phyloP scores from a whole-genome alignment of 176 grass and related monocot species.

The Raddia guianensis region DNA sequence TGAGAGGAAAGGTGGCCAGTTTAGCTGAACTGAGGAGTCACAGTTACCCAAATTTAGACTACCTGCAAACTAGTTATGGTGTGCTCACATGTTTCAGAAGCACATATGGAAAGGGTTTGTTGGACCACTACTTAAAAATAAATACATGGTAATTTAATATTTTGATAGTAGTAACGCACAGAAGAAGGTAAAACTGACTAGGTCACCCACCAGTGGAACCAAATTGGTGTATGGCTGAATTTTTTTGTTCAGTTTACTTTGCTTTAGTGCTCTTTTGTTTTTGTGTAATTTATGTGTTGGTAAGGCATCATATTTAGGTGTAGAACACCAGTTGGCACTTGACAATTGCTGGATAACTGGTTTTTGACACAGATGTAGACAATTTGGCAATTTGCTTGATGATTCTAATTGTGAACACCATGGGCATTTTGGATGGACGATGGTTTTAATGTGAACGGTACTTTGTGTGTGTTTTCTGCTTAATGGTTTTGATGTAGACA shows the following conservation, averaged over 20 bases:
- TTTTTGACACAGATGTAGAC: not conserved
- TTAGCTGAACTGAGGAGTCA: slow-evolving; percentile 28
- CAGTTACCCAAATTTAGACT: slow-evolving; percentile 8
- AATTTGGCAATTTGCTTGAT: slow-evolving; percentile 2
- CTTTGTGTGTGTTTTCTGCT: not conserved
- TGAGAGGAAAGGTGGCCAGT: slow-evolving; percentile 21
- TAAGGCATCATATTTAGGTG: slow-evolving; percentile 22
- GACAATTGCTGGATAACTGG: not conserved
- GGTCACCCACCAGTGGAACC: not conserved
- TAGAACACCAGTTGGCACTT: not conserved
- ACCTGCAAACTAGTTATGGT: slow-evolving; percentile 24
- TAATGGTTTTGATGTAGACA: slow-evolving; percentile 27
- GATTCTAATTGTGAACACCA: slow-evolving; percentile 13
- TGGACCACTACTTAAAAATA: not conserved
- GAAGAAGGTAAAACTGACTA: slow-evolving; percentile 5
- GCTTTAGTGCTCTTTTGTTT: slow-evolving; percentile 3
- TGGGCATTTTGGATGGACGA: slow-evolving; percentile 10
- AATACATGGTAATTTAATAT: slow-evolving; percentile 27
- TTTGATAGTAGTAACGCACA: slow-evolving; percentile 12
- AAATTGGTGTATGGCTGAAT: slow-evolving; percentile 23
- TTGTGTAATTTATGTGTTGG: slow-evolving; percentile 7
- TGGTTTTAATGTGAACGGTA: not conserved
- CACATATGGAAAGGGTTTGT: slow-evolving; percentile 13
- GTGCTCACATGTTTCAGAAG: slow-evolving; percentile 16
- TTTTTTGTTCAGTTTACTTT: not conserved